A percentile compares a stretch with the other conserved stretches of the same genome.
phyloP scores from a whole-genome alignment of 768 basidiomycete species.

The Tylopilus felleus region DNA sequence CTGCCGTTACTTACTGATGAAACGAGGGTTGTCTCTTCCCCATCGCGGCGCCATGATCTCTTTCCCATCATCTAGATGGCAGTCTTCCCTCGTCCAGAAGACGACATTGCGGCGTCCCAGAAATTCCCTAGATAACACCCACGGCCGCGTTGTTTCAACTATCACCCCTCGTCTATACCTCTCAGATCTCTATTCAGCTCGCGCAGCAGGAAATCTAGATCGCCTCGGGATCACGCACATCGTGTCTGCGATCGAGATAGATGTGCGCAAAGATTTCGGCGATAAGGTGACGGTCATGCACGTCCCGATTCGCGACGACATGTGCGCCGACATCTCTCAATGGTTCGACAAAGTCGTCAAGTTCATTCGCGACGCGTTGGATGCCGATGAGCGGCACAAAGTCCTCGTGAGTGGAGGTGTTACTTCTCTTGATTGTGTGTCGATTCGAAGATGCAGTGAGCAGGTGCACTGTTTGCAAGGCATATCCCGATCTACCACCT shows the following conservation, averaged over 20 bases:
- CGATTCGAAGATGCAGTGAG: background rate
- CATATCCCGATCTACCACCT: slow-evolving; percentile 70
- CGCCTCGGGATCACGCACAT: slow-evolving; percentile 71
- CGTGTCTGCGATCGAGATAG: slow-evolving; percentile 57
- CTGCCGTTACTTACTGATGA: slow-evolving; percentile 5
- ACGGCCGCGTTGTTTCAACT: slow-evolving; percentile 25
- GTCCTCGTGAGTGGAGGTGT: slow-evolving; percentile 44
- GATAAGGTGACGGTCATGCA: slow-evolving; percentile 45
- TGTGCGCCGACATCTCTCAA: slow-evolving; percentile 39
- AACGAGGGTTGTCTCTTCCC: slow-evolving; percentile 1
- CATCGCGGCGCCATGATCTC: slow-evolving; percentile 25
- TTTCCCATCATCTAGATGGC: slow-evolving; percentile 31
- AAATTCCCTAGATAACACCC: background rate
- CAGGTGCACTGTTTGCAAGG: slow-evolving; percentile 80
- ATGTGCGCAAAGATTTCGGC: slow-evolving; percentile 23
- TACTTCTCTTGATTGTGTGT: background rate
- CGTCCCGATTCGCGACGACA: slow-evolving; percentile 45
- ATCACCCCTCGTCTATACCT: slow-evolving; percentile 57
- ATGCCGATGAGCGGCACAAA: slow-evolving; percentile 38
- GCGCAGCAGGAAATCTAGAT: slow-evolving; percentile 42
- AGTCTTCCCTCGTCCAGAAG: slow-evolving; percentile 24
- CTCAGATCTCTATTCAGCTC: slow-evolving; percentile 58
- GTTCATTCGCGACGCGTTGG: slow-evolving; percentile 51
- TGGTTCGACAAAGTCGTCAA: slow-evolving; percentile 49
- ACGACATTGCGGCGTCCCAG: slow-evolving; percentile 15